Percentiles rank a stretch among this genome's conserved stretches.
Conservation (phyloP, 805 yeast species). For the Brettanomyces nanus region DNA sequence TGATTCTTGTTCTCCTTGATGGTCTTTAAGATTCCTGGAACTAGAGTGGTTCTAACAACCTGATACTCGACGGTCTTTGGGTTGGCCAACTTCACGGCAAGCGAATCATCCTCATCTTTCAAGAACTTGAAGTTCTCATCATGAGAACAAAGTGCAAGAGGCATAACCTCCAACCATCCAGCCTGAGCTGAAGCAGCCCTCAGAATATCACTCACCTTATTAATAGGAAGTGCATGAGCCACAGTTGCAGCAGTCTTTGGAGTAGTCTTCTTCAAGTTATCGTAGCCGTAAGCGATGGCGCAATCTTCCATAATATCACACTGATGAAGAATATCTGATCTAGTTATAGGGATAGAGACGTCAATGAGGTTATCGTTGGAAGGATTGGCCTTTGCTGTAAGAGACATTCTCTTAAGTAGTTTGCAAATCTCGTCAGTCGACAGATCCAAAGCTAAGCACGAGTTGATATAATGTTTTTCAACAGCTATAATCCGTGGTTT, state of each 20-base stretch:
- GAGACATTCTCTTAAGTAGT: conserved; percentile 74
- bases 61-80: conserved; percentile 97
- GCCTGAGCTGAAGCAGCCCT: conserved; percentile 89
- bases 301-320: conserved; percentile 99
- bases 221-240: conserved; percentile 84
- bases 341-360: conserved; percentile 81
- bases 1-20: conserved; percentile 95
- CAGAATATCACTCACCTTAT: conserved; percentile 83
- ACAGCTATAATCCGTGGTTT: conserved; percentile 61
- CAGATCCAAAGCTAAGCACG: conserved; percentile 80
- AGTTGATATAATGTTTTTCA: conserved; percentile 79
- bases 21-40: conserved; percentile 93
- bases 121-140: conserved; percentile 92
- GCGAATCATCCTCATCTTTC: conserved; percentile 59
- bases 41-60: conserved; percentile 90
- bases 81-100: conserved; percentile 85
- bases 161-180: conserved; percentile 94
- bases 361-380: conserved; percentile 43
- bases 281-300: conserved; percentile 92
- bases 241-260: conserved; percentile 73
- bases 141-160: conserved; percentile 90
- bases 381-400: conserved; percentile 49
- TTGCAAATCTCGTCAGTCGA: conserved; percentile 57
- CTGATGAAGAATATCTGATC: conserved; percentile 93
- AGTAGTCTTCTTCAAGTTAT: conserved; percentile 71